Evolutionary conservation across 805 yeast genomes (phyloP), one percentile per base, ranked within the genome.

Genomic region (Wickerhamiella cacticola): DNA sequence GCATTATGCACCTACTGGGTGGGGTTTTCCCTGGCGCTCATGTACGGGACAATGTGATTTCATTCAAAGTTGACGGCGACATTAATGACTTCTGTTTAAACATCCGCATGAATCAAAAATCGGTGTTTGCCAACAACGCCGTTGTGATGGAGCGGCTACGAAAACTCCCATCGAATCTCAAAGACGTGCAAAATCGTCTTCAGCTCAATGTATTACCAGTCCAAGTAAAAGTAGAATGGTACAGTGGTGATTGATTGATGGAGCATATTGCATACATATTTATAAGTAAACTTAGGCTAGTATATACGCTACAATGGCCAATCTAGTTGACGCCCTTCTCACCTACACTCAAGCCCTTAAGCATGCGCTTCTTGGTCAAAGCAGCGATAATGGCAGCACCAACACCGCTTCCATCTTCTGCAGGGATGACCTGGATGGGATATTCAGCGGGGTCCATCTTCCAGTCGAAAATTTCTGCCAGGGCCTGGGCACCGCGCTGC

Each of bases 321-420:
- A 35, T 6, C 16, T 6, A 10, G 6, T 18, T 35, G 40, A 18
- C 15, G 18, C 15, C 15, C 40, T 19, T 19, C 48, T 55, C 54
- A 22, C 68, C 68, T 24, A 64, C 65, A 26, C 65, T 59, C 19
- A 60, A 56, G 10, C 89, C 89, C 52, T 75, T 71, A 55, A 69
- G 72, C 60, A 80, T 71, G 71, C 98, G 80, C 65, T 77, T 73
- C 65, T 82, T 77, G 50, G 97, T 82, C 66, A 89, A 75, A 39
- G 97, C 96, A 48, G 98, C 97, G 68, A 92, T 89, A 59, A 89
- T 76, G 46, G 97, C 98, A 49, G 98, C 98, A 63, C 98, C 98
- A 43, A 85, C 96, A 71, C 97, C 97, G 33, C 92, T 82, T 59
- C 98, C 98, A 70, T 92, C 98, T 70, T 89, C 96, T 55, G 98